Base-by-base conservation (phyloP, 371 early-diverging fungal genomes). In the Rhizopus microsporus region DNA sequence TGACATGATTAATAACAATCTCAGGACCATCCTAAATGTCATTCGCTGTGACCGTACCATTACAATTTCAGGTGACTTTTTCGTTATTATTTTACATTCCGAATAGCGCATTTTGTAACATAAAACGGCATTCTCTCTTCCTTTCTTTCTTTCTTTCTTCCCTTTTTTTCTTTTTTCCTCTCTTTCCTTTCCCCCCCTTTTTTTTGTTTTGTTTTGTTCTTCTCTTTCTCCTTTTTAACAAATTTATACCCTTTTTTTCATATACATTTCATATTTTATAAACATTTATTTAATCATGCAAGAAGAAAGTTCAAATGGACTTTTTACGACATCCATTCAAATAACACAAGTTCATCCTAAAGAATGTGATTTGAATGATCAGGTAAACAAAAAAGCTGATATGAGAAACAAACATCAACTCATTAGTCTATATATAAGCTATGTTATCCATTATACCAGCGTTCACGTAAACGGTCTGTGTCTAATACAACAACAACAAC, bases 21-120 rank as follows among this genome's bases (percentile, higher is more conserved):
- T 23, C 23, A 23, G 23, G 23, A 23, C 23, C 23, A 23, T 23
- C 23, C 23, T 23, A 23, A 23, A 23, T 23, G 2, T 23, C 23
- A 23, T 23, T 23, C 23, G 23, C 2, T 23, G 23, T 23, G 23
- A 23, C 23, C 23, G 23, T 23, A 23, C 23, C 23, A 23, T 23
- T 23, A 23, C 23, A 23, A 23, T 23, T 23, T 23, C 23, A 23
- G 23, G 23, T 23, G 23, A 23, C 23, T 23, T 46, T 23, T n/a
- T 46, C 29, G 12, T 46, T 46, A 23, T 45, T 45, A 43, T 13
- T 46, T 46, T 46, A 46, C 46, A 46, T 46, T 46, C 46, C 46
- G 46, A 46, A 46, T 8, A 46, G 6, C 15, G 42, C 10, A 37
- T 23, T 23, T 23, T 23, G 23, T 2, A 13, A 37, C 38, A 37